A percentile compares a stretch with the other conserved stretches of the same genome.
Conservation (phyloP, 75 land plant species). For the Pseudotsuga menziesii region DNA sequence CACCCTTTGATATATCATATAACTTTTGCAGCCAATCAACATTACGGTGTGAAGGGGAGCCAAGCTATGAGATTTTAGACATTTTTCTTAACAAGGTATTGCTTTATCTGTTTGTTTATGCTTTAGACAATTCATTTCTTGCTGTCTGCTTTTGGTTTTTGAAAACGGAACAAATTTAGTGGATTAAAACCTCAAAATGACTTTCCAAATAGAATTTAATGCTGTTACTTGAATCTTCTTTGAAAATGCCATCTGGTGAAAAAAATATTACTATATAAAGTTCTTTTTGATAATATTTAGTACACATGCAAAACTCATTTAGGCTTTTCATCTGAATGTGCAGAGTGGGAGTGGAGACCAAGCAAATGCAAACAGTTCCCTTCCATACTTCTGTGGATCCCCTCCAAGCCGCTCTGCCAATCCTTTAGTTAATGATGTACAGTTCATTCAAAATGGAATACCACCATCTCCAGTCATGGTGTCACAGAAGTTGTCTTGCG, state of each 20-base stretch:
- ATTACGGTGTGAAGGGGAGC: constrained; percentile 8
- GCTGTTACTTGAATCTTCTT: background rate
- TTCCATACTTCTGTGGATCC: constrained; percentile 8
- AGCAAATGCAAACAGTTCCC: background rate
- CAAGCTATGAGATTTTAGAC: constrained; percentile 16
- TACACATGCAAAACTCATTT: too few relatives aligned
- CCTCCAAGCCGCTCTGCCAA: constrained; percentile 14
- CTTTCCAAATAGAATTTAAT: too few relatives aligned
- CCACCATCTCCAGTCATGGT: background rate
- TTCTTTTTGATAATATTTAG: background rate
- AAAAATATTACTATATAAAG: too few relatives aligned
- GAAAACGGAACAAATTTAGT: too few relatives aligned
- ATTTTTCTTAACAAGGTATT: constrained; percentile 15
- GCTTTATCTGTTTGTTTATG: background rate
- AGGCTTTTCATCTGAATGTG: background rate
- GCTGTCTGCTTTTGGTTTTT: too few relatives aligned
- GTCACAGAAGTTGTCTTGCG: constrained; percentile 8
- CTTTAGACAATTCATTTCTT: too few relatives aligned
- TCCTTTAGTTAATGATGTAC: constrained; percentile 16
- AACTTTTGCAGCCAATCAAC: background rate
- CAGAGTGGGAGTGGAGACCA: constrained; percentile 2
- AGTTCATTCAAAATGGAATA: constrained; percentile 3
- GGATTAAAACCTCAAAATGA: too few relatives aligned
- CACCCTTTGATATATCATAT: too few relatives aligned
- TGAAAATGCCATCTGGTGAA: background rate